These are phyloP conservation scores for Sarocladium kiliense DNA, from an alignment of 2,329 filamentous ascomycete genomes.

Conservation along the genomic window DNA sequence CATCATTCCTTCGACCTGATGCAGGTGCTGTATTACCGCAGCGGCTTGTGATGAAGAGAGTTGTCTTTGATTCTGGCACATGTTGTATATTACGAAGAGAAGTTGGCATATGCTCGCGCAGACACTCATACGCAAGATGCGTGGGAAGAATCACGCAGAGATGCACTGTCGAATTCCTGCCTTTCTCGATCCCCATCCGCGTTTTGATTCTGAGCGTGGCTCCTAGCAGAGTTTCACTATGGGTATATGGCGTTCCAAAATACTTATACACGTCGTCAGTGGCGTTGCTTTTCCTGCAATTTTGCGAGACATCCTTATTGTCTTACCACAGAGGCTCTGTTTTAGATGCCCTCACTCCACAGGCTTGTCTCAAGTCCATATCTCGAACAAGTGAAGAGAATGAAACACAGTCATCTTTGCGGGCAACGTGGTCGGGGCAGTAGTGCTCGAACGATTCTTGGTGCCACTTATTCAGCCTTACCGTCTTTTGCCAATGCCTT, in stretches of 20 bases:
- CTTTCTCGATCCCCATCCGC: not conserved
- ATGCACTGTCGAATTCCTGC: not conserved
- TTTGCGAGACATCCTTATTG: not conserved
- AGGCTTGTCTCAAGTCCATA: not conserved
- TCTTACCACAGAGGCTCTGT: not conserved
- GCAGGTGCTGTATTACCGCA: not conserved
- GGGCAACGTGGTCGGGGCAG: not conserved
- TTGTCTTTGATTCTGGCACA: not conserved
- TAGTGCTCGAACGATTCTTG: not conserved
- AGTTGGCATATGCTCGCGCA: slow-evolving; percentile 6
- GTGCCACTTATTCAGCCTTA: not conserved
- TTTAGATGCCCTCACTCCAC: not conserved
- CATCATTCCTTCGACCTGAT: not conserved
- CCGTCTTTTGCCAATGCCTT: not conserved
- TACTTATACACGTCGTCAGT: not conserved
- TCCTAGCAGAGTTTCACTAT: slow-evolving; percentile 2
- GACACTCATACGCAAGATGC: slow-evolving; percentile 9
- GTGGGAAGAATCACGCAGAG: not conserved
- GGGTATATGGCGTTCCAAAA: slow-evolving; percentile 2
- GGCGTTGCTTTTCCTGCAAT: slow-evolving; percentile 2
- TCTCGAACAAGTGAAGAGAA: slow-evolving; percentile 9
- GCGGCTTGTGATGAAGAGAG: not conserved
- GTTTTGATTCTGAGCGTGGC: not conserved
- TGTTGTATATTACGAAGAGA: slow-evolving; percentile 8
- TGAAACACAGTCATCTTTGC: not conserved